Evolutionary conservation across 225 moss, liverwort and hornwort species (phyloP), one percentile per base, ranked within the genome.

Genomic region (Asterella californica): DNA sequence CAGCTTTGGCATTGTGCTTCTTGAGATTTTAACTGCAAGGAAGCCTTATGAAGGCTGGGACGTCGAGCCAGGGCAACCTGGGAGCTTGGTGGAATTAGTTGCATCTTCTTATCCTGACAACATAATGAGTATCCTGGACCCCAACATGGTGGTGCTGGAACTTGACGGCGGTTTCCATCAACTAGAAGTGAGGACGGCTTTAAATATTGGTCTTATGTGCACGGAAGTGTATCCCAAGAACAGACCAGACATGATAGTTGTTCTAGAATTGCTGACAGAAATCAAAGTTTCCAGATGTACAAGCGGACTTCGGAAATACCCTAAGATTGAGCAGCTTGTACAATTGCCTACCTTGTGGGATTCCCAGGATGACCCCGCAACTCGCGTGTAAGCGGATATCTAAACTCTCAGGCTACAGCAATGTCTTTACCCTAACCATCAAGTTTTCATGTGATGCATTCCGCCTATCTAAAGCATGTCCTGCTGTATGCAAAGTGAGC

Each of bases 1-100:
- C 77, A 77, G 77, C 62, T 77, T 61, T 62, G 77, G 77, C 12
- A 77, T 77, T 15, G 62, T 77, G 33, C 38, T 77, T 42, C 77
- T 77, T 1, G 77, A 77, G 77, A 25, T 27, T 45, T 32, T 77
- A 62, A 77, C 77, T 42, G 77, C 77, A n/a, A 77, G 62, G 77
- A 54, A 54, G n/a, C 77, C 77, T 24, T 77, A 55, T 36, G 60
- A 45, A 45, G 60, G 42, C 12, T 75, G 75, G 75, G 75, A 59
- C 24, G 75, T 54, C 2, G 77, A 77, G 6, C 25, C 0, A 32
- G 77, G 77, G 9, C n/a, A 55, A 19, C 57, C 76, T 60, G 76
- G 61, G 38, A 77, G 77, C 64, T 64, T 77, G 62, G 63, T 77
- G 25, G 62, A 77, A 64, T 46, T 77, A 42, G 60, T 30, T 7